Conservation (phyloP, 192 early-diverging fungal genomes). For the Coemansia sp. region DNA sequence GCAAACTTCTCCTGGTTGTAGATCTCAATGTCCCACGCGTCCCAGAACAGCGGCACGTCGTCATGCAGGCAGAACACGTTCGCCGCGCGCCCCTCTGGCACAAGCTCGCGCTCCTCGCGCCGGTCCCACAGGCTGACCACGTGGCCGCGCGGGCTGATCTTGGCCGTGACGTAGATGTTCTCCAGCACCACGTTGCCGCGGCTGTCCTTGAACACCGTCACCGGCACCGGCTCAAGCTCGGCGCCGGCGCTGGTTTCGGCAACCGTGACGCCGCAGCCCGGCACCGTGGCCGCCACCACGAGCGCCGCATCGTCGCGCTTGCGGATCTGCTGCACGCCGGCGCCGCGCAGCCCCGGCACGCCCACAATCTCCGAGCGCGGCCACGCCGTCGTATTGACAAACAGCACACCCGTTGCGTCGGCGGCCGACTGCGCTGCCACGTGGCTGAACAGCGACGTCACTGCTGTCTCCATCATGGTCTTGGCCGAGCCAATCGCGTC, state of each 20-base stretch:
- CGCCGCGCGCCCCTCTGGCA: conserved; percentile 16
- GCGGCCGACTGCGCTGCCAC: conserved; percentile 3
- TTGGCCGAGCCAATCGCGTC: conserved; percentile 38
- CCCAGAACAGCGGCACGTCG: conserved; percentile 87
- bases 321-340: conserved; percentile 27
- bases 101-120: conserved; percentile 51
- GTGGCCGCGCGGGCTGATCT: conserved; percentile 71
- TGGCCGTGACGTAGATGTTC: conserved; percentile 72
- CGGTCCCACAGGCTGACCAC: conserved; percentile 68
- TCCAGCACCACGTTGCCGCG: conserved; percentile 57
- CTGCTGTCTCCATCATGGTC: conserved; percentile 47
- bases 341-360: conserved; percentile 41
- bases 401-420: conserved; percentile 33
- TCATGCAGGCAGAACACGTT: conserved; percentile 85
- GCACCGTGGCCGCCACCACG: conserved; percentile 29
- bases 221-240: conserved; percentile 12
- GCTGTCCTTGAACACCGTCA: conserved; percentile 17
- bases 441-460: conserved; percentile 40
- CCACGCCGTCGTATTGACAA: conserved; percentile 72
- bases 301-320: conserved; percentile 26
- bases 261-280: conserved; percentile 15
- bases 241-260: not conserved
- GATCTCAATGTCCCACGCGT: conserved; percentile 88
- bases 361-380: conserved; percentile 68
- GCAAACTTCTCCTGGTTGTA: conserved; percentile 89